These are phyloP conservation scores for Fusarium marasasianum DNA, from an alignment of 2,329 filamentous ascomycete genomes.

Conservation along the genomic window DNA sequence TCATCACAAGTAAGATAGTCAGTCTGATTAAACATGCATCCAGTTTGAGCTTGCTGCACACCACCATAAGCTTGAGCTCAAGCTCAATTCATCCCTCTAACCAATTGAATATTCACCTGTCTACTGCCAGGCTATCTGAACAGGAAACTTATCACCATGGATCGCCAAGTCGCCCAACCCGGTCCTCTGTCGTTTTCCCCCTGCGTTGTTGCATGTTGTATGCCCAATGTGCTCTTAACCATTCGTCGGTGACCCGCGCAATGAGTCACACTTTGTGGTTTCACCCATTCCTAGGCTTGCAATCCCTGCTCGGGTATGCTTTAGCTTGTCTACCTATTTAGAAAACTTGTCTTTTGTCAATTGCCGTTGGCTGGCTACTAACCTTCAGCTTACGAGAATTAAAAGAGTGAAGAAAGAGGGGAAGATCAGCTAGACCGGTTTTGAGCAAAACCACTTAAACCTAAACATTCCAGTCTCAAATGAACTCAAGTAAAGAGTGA, in stretches of 20 bases:
- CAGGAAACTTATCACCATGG: conserved; percentile 5
- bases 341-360: conserved; percentile 29
- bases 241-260: conserved; percentile 36
- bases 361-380: conserved; percentile 19
- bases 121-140: conserved; percentile 26
- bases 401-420: not conserved
- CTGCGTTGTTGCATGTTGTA: conserved; percentile 31
- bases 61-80: conserved; percentile 11
- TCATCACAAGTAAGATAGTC: conserved; percentile 23
- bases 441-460: conserved; percentile 1
- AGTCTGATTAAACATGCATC: not conserved
- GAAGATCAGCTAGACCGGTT: not conserved
- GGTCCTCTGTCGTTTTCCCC: conserved; percentile 8
- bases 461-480: conserved; percentile 3
- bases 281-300: conserved; percentile 41
- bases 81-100: conserved; percentile 14
- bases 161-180: conserved; percentile 22
- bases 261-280: conserved; percentile 44
- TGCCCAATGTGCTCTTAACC: conserved; percentile 29
- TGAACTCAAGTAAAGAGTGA: not conserved
- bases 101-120: conserved; percentile 19
- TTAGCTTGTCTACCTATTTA: conserved; percentile 33
- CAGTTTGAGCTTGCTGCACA: not conserved
- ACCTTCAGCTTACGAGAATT: conserved; percentile 27
- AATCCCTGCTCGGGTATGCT: conserved; percentile 36